Evolutionary conservation across 306 rosid genomes (phyloP).

Genomic region (Sicyos baderoa): DNA sequence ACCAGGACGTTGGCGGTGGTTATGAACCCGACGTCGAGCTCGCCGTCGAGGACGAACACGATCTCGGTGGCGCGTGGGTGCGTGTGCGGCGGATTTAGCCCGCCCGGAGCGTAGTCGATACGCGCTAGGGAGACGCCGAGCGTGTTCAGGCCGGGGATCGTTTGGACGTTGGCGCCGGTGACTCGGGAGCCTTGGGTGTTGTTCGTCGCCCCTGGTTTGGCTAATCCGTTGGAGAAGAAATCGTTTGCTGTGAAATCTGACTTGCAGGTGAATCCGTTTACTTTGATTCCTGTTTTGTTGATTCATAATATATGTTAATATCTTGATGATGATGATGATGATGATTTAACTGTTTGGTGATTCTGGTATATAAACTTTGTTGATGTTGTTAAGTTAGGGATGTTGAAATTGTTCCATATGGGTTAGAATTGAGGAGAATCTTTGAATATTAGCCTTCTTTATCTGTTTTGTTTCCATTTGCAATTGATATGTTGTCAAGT

Average conservation of each 20-base stretch:
- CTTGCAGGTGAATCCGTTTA: constrained; percentile 22
- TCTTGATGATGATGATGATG: not conserved
- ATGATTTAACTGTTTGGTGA: not conserved
- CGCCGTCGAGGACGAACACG: constrained; percentile 20
- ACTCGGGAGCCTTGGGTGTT: constrained; percentile 16
- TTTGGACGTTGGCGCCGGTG: constrained; percentile 18
- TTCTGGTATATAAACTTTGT: not conserved
- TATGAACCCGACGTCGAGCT: constrained; percentile 20
- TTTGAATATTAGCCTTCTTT: not conserved
- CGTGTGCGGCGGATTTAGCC: constrained; percentile 19
- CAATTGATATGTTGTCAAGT: not conserved
- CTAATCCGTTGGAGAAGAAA: constrained; percentile 18
- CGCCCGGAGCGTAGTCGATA: constrained; percentile 18
- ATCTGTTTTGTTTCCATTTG: not conserved
- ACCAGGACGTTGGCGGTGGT: constrained; percentile 15
- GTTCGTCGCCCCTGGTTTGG: constrained; percentile 17
- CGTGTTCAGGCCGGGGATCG: constrained; percentile 20
- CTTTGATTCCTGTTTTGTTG: constrained; percentile 16
- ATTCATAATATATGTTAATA: not conserved
- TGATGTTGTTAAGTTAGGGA: not conserved
- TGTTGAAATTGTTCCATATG: not conserved
- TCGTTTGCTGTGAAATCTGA: constrained; percentile 2
- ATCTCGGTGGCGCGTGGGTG: constrained; percentile 24
- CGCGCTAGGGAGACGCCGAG: constrained; percentile 20
- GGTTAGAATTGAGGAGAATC: not conserved